Conservation (phyloP, 116 monocot genomes). For the Iris pallida region DNA sequence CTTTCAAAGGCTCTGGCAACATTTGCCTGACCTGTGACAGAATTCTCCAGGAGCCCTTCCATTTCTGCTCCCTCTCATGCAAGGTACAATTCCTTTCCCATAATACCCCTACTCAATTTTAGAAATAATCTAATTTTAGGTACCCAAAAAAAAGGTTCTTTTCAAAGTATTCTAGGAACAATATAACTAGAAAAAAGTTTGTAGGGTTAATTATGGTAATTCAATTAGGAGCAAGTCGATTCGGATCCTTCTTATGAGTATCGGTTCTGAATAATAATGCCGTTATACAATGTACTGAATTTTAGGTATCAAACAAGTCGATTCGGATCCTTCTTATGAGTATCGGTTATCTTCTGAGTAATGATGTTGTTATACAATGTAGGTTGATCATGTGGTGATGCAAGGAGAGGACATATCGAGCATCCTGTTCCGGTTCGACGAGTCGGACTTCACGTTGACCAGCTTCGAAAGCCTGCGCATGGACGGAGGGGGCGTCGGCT, state of each 20-base stretch:
- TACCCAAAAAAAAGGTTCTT: not conserved
- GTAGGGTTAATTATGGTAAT: too few relatives aligned
- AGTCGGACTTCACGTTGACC: constrained; percentile 55
- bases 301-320: too few relatives aligned
- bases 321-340: too few relatives aligned
- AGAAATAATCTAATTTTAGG: too few relatives aligned
- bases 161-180: too few relatives aligned
- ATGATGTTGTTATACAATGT: not conserved
- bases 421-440: constrained; percentile 72
- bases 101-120: too few relatives aligned
- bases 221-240: too few relatives aligned
- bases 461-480: constrained; percentile 5
- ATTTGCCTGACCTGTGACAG: constrained; percentile 90
- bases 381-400: constrained; percentile 92
- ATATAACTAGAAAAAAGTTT: too few relatives aligned
- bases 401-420: constrained; percentile 86
- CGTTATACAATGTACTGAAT: constrained; percentile 14
- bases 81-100: constrained; percentile 40
- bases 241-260: too few relatives aligned
- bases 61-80: constrained; percentile 92
- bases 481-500: constrained; percentile 31
- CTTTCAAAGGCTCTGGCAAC: constrained; percentile 87
- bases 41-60: constrained; percentile 95
- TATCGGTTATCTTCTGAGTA: too few relatives aligned
- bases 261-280: too few relatives aligned